phyloP scores from a whole-genome alignment of 2,329 filamentous ascomycete species.

The Fusarium sulawesiense region DNA sequence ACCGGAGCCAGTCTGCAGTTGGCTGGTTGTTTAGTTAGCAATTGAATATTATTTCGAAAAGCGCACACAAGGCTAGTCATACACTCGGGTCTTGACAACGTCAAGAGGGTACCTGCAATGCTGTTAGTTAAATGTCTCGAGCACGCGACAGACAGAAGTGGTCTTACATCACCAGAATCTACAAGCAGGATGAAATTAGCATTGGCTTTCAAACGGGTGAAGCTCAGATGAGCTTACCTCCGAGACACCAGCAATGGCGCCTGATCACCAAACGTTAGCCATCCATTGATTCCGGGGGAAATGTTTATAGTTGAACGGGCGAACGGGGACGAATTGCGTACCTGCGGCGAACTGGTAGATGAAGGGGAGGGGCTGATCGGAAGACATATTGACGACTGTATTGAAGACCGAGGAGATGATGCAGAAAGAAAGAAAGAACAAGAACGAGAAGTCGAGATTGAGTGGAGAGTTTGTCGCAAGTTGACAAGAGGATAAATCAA shows the following conservation, averaged over 20 bases:
- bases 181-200: constrained; percentile 41
- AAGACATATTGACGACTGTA: constrained; percentile 42
- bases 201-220: constrained; percentile 31
- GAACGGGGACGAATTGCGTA: constrained; percentile 55
- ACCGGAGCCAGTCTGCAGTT: constrained; percentile 82
- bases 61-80: constrained; percentile 56
- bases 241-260: constrained; percentile 96
- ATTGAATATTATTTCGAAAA: constrained; percentile 6
- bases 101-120: constrained; percentile 92
- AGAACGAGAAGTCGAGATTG: constrained; percentile 16
- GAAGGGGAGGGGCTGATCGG: constrained; percentile 85
- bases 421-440: constrained; percentile 2
- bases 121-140: constrained; percentile 32
- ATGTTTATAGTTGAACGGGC: constrained; percentile 1
- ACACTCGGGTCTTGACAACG: constrained; percentile 98
- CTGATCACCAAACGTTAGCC: constrained; percentile 55
- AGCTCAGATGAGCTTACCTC: constrained; percentile 71
- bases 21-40: constrained; percentile 63
- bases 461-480: constrained; percentile 29
- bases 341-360: constrained; percentile 95
- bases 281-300: constrained; percentile 30
- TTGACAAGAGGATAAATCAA: constrained; percentile 13
- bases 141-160: constrained; percentile 41
- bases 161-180: constrained; percentile 88
- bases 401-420: constrained; percentile 6